Percentiles rank a stretch among this genome's conserved stretches.
Evolutionary conservation across 495 filamentous ascomycete species (phyloP).

Genomic region (Trichoderma gamsii): DNA sequence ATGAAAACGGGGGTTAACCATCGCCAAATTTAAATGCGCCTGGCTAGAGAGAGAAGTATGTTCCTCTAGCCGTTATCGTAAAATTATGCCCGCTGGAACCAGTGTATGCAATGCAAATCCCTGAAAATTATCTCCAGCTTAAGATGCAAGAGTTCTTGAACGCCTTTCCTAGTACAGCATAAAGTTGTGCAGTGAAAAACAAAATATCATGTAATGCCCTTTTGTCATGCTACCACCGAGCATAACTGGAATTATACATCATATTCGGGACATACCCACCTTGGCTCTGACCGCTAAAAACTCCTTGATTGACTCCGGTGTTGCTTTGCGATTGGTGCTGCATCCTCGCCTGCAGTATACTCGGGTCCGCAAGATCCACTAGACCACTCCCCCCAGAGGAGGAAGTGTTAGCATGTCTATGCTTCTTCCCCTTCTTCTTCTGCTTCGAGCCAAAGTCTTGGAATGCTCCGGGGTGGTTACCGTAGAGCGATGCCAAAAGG

Average conservation of each 20-base stretch:
- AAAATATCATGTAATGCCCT: constrained; percentile 5
- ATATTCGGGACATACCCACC: constrained; percentile 92
- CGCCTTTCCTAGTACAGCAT: constrained; percentile 8
- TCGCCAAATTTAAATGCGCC: neutral
- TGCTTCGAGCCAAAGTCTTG: constrained; percentile 86
- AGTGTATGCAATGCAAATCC: neutral
- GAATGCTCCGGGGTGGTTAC: constrained; percentile 72
- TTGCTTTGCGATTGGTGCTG: constrained; percentile 70
- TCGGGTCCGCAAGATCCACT: constrained; percentile 99
- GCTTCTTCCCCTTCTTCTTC: constrained; percentile 99
- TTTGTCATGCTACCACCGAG: constrained; percentile 56
- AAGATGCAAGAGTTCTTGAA: neutral
- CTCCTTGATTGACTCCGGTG: constrained; percentile 77
- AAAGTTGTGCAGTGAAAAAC: constrained; percentile 1
- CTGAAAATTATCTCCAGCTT: neutral
- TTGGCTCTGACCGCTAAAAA: constrained; percentile 89
- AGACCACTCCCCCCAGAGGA: constrained; percentile 94
- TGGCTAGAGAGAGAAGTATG: neutral
- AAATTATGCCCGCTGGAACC: neutral
- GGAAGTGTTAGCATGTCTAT: constrained; percentile 99
- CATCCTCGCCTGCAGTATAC: constrained; percentile 97
- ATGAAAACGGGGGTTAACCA: neutral
- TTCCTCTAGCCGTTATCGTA: constrained; percentile 6
- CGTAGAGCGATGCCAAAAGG: constrained; percentile 85
- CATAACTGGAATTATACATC: constrained; percentile 77